A percentile compares a stretch with the other conserved stretches of the same genome.
Conservation (phyloP, 2,329 filamentous ascomycete genomes). For the Aspergillus sp. region DNA sequence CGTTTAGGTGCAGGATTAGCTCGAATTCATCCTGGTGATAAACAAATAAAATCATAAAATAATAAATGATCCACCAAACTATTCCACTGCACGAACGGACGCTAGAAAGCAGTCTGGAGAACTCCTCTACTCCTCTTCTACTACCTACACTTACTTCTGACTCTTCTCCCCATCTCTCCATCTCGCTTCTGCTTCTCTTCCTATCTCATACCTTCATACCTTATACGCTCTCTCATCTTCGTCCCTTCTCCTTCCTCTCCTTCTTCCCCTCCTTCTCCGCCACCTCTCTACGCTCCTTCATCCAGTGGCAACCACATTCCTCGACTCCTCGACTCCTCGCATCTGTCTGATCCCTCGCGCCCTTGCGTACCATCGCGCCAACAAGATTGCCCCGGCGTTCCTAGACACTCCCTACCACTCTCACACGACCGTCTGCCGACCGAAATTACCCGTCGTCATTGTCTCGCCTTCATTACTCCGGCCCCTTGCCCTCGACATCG, state of each 20-base stretch:
- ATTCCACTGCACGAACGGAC: too few species aligned
- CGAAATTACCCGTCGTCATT: slow-evolving; percentile 4
- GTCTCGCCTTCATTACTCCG: background rate
- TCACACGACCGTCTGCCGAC: too few species aligned
- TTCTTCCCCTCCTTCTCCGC: background rate
- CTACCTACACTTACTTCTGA: slow-evolving; percentile 14
- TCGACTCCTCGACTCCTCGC: background rate
- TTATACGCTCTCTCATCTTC: slow-evolving; percentile 8
- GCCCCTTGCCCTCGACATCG: background rate
- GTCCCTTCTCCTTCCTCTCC: slow-evolving; percentile 4
- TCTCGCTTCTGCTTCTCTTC: slow-evolving; percentile 3
- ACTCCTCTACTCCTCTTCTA: background rate
- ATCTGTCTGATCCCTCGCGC: background rate
- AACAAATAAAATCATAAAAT: too few species aligned
- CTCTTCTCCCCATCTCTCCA: slow-evolving; percentile 3
- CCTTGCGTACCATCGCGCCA: background rate
- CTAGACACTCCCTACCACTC: too few species aligned
- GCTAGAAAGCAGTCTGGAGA: too few species aligned
- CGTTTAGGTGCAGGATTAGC: background rate
- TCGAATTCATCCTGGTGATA: too few species aligned
- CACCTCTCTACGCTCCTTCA: background rate
- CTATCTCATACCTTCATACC: slow-evolving; percentile 13
- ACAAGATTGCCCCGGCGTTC: too few species aligned
- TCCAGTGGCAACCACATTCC: background rate
- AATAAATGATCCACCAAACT: too few species aligned